These are phyloP conservation scores for Xylaria longipes DNA, from an alignment of 495 filamentous ascomycete species.

Conservation along the genomic window DNA sequence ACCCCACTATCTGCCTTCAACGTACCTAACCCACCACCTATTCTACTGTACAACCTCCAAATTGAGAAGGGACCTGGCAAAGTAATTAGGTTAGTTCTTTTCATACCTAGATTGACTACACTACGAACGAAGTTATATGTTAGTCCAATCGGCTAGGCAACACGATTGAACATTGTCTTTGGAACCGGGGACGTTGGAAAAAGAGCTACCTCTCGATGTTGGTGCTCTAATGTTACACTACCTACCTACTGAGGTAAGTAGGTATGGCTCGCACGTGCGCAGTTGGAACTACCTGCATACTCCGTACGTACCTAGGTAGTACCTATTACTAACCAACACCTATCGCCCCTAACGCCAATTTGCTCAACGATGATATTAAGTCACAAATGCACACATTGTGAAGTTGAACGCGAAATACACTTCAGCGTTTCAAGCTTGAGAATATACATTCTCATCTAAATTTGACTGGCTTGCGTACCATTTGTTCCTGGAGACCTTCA, in stretches of 20 bases:
- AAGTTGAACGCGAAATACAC: neutral
- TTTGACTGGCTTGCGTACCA: neutral
- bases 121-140: no score
- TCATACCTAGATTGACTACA: no score
- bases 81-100: no score
- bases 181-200: neutral
- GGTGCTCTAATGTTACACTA: no score
- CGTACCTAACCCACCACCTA: neutral
- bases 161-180: neutral
- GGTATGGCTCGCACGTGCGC: no score
- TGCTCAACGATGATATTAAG: no score
- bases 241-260: no score
- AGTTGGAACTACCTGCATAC: no score
- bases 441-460: neutral
- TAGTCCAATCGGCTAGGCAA: neutral
- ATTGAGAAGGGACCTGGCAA: neutral
- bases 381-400: no score
- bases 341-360: no score
- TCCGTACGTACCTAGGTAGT: no score
- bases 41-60: neutral
- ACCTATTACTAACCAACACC: no score
- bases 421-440: neutral
- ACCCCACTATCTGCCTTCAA: neutral
- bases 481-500: neutral
- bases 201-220: neutral